phyloP scores from a whole-genome alignment of 768 basidiomycete genomes.

The Mycena venus region DNA sequence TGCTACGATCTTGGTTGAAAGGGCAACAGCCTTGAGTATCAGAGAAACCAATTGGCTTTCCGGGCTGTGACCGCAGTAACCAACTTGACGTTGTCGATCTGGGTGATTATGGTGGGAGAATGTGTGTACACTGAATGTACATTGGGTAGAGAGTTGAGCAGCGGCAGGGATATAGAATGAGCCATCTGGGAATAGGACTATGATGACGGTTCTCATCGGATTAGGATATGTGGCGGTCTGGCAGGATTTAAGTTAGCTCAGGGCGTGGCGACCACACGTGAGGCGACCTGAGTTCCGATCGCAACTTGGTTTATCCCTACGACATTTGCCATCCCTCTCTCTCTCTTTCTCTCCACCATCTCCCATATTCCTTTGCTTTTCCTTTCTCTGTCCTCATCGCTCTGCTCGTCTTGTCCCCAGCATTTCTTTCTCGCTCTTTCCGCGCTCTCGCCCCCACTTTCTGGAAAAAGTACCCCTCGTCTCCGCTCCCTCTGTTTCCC shows the following conservation, averaged over 20 bases:
- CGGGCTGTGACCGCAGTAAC: slow-evolving; percentile 7
- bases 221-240: slow-evolving; percentile 16
- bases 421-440: slow-evolving; percentile 27
- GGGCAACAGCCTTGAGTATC: slow-evolving; percentile 7
- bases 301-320: not conserved
- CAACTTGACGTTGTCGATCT: not conserved
- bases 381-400: slow-evolving; percentile 6
- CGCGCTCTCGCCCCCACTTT: slow-evolving; percentile 27
- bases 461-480: slow-evolving; percentile 23
- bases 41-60: not conserved
- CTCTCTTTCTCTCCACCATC: slow-evolving; percentile 7
- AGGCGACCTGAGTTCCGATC: not conserved
- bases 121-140: too few species aligned
- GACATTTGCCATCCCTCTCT: not conserved
- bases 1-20: slow-evolving; percentile 3
- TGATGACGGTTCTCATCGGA: slow-evolving; percentile 16
- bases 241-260: not conserved
- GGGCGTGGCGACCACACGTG: not conserved
- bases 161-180: too few species aligned
- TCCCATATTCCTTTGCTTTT: not conserved
- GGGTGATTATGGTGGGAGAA: not conserved
- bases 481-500: not conserved
- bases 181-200: too few species aligned
- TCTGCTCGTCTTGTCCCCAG: slow-evolving; percentile 21
- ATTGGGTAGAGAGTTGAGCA: too few species aligned